Evolutionary conservation across 805 yeast species (phyloP).

Genomic region (Candida argentea): DNA sequence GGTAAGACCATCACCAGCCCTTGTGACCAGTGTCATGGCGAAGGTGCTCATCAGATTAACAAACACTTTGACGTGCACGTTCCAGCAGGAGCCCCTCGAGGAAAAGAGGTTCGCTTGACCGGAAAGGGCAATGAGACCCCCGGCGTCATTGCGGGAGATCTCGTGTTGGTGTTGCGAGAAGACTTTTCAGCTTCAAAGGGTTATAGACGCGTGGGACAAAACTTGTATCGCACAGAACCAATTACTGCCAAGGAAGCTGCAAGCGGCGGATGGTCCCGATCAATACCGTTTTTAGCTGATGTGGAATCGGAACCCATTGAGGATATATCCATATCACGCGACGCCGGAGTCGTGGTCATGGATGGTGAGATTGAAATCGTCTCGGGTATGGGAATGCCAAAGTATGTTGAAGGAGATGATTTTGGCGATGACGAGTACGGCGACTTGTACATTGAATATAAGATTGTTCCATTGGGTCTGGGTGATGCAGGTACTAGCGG

Average conservation of each 20-base stretch:
- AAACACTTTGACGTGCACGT: constrained; percentile 54
- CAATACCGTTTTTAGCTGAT: constrained; percentile 56
- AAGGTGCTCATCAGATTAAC: constrained; percentile 44
- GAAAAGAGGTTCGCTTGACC: constrained; percentile 43
- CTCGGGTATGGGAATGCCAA: constrained; percentile 82
- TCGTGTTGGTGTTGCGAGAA: constrained; percentile 55
- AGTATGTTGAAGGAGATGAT: constrained; percentile 20
- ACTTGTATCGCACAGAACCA: constrained; percentile 75
- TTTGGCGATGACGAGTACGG: constrained; percentile 25
- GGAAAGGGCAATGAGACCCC: constrained; percentile 86
- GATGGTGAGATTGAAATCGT: constrained; percentile 67
- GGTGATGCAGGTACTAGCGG: constrained; percentile 1
- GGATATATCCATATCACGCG: constrained; percentile 38
- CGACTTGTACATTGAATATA: constrained; percentile 25
- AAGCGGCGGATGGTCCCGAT: constrained; percentile 72
- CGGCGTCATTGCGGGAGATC: constrained; percentile 73
- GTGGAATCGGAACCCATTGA: constrained; percentile 32
- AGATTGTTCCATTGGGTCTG: constrained; percentile 25
- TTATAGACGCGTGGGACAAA: constrained; percentile 66
- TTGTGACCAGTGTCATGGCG: constrained; percentile 67
- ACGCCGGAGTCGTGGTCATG: constrained; percentile 39
- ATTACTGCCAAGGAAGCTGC: constrained; percentile 63
- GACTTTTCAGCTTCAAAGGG: constrained; percentile 56
- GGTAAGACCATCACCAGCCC: constrained; percentile 57
- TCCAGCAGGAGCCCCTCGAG: constrained; percentile 61